Base-by-base conservation (phyloP, 768 basidiomycete genomes). In the Imleria badia region DNA sequence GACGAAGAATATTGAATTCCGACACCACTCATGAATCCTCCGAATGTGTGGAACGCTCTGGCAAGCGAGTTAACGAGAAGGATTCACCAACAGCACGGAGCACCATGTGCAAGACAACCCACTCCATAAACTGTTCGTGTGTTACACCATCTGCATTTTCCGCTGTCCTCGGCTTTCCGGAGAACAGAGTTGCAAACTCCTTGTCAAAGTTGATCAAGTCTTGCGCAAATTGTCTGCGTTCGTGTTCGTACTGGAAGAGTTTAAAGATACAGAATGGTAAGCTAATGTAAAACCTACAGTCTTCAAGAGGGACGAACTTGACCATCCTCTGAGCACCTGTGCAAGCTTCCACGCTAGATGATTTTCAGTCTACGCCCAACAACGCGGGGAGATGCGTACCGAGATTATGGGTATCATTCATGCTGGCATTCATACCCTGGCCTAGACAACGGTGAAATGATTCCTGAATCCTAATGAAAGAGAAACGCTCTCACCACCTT, bases 371-470 rank as follows among this genome's bases (percentile, higher is more conserved):
- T 79, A 66, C 81, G 78, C 5, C 80, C 3, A 38, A n/a, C 7
- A 6, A 50, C 8, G 9, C 3, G 31, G 4, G 40, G 6, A 43
- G 8, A 36, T 5, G 55, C 69, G 36, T 56, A 79, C 83, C 78
- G n/a, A 90, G 76, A 62, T 89, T 89, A 59, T 87, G 87, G 14
- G 82, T 78, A 62, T 89, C 88, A 46, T 81, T 83, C 82, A 89
- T 88, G 54, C 83, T 83, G 6, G 85, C 86, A 60, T 87, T 87
- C 86, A 87, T 85, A 11, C 85, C 87, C 66, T 89, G 87, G 11
- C 86, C 83, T 84, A 34, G 35, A 52, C 17, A 43, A 23, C 0
- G 19, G 29, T 45, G 34, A n/a, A 56, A 41, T 44, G 20, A 34
- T 47, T 22, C 3, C 23, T 9, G 15, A 19, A 13, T 39, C 19